These are phyloP conservation scores for Aspergillus pseudonomiae DNA, from an alignment of 2,329 filamentous ascomycete species.

Conservation along the genomic window DNA sequence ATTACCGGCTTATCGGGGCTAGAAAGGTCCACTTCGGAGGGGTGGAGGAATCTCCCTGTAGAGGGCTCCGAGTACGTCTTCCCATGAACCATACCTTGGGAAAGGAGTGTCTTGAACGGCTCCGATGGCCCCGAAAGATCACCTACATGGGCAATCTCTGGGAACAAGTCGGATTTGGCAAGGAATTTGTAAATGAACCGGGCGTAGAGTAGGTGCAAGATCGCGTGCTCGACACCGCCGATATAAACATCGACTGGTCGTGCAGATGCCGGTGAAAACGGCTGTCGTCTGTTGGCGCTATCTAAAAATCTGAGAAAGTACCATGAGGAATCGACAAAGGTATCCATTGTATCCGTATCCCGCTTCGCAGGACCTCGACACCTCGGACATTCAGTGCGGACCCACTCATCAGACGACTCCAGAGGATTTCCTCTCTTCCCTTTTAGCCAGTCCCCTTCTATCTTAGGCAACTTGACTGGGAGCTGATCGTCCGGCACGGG, in stretches of 20 bases:
- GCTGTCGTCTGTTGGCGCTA: slow-evolving; percentile 62
- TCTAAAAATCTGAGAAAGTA: slow-evolving; percentile 84
- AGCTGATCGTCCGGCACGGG: slow-evolving; percentile 76
- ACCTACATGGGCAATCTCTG: slow-evolving; percentile 39
- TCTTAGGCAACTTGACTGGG: slow-evolving; percentile 72
- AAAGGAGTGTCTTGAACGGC: slow-evolving; percentile 80
- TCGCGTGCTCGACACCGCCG: slow-evolving; percentile 87
- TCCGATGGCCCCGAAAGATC: slow-evolving; percentile 56
- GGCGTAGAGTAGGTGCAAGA: slow-evolving; percentile 84
- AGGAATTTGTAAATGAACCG: slow-evolving; percentile 91
- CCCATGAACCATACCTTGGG: slow-evolving; percentile 92
- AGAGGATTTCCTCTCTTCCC: slow-evolving; percentile 77
- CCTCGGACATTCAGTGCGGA: slow-evolving; percentile 71
- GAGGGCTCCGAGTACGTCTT: slow-evolving; percentile 76
- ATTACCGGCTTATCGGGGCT: slow-evolving; percentile 62
- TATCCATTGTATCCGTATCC: slow-evolving; percentile 95
- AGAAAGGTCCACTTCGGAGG: slow-evolving; percentile 70
- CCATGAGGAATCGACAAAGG: slow-evolving; percentile 94
- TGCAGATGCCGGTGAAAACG: slow-evolving; percentile 60
- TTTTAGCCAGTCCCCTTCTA: slow-evolving; percentile 69
- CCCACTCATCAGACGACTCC: slow-evolving; percentile 71
- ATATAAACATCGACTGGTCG: slow-evolving; percentile 87
- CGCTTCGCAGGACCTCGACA: slow-evolving; percentile 72
- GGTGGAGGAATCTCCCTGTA: slow-evolving; percentile 75
- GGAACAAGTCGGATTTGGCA: slow-evolving; percentile 52